These are phyloP conservation scores for Nemania sp. DNA, from an alignment of 2,329 filamentous ascomycete genomes.

Conservation along the genomic window DNA sequence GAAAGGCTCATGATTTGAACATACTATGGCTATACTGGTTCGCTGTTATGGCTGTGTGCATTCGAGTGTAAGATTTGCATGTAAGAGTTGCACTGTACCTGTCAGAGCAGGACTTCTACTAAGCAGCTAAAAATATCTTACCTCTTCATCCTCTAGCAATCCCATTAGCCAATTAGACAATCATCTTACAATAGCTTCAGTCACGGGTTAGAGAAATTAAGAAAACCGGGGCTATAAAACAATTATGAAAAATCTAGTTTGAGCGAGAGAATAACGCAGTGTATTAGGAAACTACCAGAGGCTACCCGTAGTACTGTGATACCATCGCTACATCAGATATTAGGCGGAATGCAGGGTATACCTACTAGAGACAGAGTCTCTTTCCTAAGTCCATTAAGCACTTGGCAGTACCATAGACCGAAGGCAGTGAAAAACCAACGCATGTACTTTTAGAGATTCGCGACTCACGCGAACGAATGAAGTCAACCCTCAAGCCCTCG, in stretches of 20 bases:
- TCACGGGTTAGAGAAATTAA: not conserved
- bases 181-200: not conserved
- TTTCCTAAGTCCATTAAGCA: constrained; percentile 11
- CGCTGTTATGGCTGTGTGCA: too few species aligned
- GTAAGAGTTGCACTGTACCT: too few species aligned
- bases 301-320: constrained; percentile 13
- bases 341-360: constrained; percentile 31
- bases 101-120: too few species aligned
- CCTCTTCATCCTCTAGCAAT: too few species aligned
- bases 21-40: too few species aligned
- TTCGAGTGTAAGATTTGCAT: too few species aligned
- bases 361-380: constrained; percentile 31
- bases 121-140: too few species aligned
- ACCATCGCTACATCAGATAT: constrained; percentile 13
- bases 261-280: too few species aligned
- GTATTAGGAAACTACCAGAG: constrained; percentile 17
- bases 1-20: too few species aligned
- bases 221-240: too few species aligned
- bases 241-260: constrained; percentile 3
- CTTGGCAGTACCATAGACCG: constrained; percentile 6
- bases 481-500: constrained; percentile 34
- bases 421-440: constrained; percentile 5
- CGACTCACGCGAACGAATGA: constrained; percentile 6
- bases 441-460: constrained; percentile 10
- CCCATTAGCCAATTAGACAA: too few species aligned